Percentiles rank a stretch among this genome's conserved stretches.
These are phyloP conservation scores for Monosporascus sp. DNA, from an alignment of 2,329 filamentous ascomycete species.

Conservation along the genomic window DNA sequence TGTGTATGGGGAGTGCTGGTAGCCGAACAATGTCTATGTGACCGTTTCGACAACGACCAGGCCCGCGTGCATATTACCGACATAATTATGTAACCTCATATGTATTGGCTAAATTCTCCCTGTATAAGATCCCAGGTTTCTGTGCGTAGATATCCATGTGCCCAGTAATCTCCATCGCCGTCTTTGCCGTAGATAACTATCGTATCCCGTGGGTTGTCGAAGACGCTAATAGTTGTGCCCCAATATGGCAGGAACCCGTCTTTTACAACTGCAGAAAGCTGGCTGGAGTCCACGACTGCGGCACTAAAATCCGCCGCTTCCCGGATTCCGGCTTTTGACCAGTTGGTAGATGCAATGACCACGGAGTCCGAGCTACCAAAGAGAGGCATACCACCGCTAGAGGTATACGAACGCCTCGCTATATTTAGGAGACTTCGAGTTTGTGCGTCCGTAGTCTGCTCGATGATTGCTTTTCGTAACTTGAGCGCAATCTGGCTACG, in stretches of 20 bases:
- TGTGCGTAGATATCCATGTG: constrained; percentile 3
- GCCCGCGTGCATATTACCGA: too few relatives aligned
- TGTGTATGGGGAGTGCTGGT: too few relatives aligned
- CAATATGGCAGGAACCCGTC: too few relatives aligned
- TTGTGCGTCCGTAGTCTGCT: constrained; percentile 2
- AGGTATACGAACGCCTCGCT: background rate
- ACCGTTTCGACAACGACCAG: too few relatives aligned
- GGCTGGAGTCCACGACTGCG: background rate
- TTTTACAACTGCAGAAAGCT: too few relatives aligned
- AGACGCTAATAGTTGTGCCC: too few relatives aligned
- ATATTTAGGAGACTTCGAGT: constrained; percentile 1
- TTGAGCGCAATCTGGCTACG: background rate
- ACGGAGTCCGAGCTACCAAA: constrained; percentile 1
- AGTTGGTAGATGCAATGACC: background rate
- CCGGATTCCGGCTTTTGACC: background rate
- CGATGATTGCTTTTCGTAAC: constrained; percentile 1
- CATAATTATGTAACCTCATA: too few relatives aligned
- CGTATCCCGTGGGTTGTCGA: constrained; percentile 1
- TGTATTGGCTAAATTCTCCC: too few relatives aligned
- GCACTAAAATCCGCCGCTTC: constrained; percentile 1
- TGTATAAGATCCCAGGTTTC: constrained; percentile 5
- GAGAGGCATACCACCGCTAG: background rate
- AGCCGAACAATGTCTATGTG: too few relatives aligned
- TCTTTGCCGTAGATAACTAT: constrained; percentile 6
- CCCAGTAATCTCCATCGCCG: constrained; percentile 4